A percentile compares a stretch with the other conserved stretches of the same genome.
These are phyloP conservation scores for Talaromyces trachyspermus DNA, from an alignment of 495 filamentous ascomycete species.

Conservation along the genomic window DNA sequence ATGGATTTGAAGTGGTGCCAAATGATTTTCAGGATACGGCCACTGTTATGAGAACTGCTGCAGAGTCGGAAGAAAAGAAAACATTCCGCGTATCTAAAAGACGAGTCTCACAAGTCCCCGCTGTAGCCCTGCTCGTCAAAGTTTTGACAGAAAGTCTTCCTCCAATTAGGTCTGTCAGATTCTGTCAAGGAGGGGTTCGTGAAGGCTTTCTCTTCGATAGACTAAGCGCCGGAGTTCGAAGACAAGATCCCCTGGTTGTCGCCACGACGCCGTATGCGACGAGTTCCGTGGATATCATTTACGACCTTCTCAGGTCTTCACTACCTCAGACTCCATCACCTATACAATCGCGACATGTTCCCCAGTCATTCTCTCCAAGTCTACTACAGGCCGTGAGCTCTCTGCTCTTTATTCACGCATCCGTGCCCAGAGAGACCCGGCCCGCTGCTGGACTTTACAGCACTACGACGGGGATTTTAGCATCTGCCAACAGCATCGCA, in stretches of 20 bases:
- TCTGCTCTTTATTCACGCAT: conserved; percentile 43
- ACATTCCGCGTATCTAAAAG: conserved; percentile 82
- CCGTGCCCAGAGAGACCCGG: conserved; percentile 41
- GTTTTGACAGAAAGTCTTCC: conserved; percentile 63
- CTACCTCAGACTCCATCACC: conserved; percentile 29
- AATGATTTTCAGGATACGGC: conserved; percentile 54
- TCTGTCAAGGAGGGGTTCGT: conserved; percentile 80
- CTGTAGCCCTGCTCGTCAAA: conserved; percentile 71
- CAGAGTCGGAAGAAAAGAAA: conserved; percentile 27
- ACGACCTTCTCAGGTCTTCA: conserved; percentile 34
- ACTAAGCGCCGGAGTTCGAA: conserved; percentile 48
- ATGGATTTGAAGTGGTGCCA: conserved; percentile 63
- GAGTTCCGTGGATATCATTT: conserved; percentile 28
- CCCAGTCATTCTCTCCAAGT: conserved; percentile 31
- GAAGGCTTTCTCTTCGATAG: conserved; percentile 72
- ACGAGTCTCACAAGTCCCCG: conserved; percentile 72
- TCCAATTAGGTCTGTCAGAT: conserved; percentile 62
- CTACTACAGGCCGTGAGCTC: conserved; percentile 47
- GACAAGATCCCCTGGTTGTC: conserved; percentile 56
- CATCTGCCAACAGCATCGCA: conserved; percentile 60
- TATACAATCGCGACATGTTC: conserved; percentile 18
- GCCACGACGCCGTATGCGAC: conserved; percentile 48
- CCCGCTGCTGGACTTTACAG: conserved; percentile 64
- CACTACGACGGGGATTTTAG: conserved; percentile 61
- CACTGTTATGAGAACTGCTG: conserved; percentile 42